Evolutionary conservation across 148 eudicot genomes (phyloP).

Genomic region (Rhododendron vialii): DNA sequence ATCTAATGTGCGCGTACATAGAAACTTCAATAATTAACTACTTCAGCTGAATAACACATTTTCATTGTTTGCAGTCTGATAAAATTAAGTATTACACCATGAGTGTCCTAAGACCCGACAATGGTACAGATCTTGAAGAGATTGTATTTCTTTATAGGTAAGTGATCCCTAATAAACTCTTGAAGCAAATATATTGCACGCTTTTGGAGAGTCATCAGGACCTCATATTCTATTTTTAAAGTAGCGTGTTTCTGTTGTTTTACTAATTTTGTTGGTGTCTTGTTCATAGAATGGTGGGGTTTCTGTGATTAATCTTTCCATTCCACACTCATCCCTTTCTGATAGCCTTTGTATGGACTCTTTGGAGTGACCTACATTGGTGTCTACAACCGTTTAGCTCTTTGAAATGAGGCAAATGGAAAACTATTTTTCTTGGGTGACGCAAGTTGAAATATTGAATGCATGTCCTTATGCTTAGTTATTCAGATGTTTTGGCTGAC

Average conservation of each 20-base stretch:
- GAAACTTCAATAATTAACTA: not conserved
- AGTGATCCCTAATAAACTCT: not conserved
- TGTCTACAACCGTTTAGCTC: not conserved
- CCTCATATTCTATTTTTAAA: not conserved
- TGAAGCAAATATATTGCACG: not conserved
- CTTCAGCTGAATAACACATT: not conserved
- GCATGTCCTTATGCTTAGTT: not conserved
- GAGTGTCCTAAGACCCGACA: constrained; percentile 83
- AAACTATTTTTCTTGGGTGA: not conserved
- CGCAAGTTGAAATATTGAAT: not conserved
- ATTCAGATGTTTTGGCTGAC: not conserved
- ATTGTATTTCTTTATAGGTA: constrained; percentile 93
- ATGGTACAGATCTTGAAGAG: constrained; percentile 60
- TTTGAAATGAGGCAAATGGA: not conserved
- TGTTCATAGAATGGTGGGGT: not conserved
- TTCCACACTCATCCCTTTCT: not conserved
- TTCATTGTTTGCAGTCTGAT: constrained; percentile 48
- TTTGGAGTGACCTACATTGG: not conserved
- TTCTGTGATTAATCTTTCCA: not conserved
- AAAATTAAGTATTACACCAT: constrained; percentile 83
- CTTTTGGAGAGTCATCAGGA: not conserved
- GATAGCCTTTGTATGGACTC: not conserved
- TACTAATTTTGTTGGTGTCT: not conserved
- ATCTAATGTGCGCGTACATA: not conserved
- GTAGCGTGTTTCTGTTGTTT: not conserved